Evolutionary conservation across 139 green algal species (phyloP).

Genomic region (Mychonastes homosphaera): DNA sequence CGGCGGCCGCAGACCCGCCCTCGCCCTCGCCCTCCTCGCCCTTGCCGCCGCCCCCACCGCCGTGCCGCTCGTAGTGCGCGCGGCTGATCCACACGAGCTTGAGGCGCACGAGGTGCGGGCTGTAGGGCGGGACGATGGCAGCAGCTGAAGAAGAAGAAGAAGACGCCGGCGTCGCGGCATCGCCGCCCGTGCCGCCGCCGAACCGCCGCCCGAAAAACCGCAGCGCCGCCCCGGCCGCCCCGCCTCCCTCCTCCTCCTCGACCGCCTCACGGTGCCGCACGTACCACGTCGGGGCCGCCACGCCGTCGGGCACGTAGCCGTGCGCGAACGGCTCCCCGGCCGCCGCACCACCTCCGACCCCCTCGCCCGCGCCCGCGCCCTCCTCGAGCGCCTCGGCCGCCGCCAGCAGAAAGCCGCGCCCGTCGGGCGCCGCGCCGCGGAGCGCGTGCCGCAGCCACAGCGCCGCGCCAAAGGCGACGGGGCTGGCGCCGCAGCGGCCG

Average conservation of each 20-base stretch:
- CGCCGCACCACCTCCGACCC: neutral
- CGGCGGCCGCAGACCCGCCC: too few relatives aligned
- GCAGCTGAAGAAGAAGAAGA: neutral
- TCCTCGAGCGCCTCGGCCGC: neutral
- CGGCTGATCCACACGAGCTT: conserved; percentile 16
- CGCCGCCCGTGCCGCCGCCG: neutral
- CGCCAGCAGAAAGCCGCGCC: neutral
- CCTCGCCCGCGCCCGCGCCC: neutral
- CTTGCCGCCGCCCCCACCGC: neutral
- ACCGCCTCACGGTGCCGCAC: neutral
- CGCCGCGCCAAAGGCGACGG: conserved; percentile 11
- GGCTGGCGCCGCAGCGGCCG: conserved; percentile 11
- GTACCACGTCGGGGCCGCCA: too few relatives aligned
- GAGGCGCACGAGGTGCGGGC: conserved; percentile 4
- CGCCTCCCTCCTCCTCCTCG: neutral
- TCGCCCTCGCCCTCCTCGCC: too few relatives aligned
- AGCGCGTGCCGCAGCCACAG: conserved; percentile 31
- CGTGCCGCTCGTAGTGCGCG: conserved; percentile 6
- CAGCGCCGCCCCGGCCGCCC: neutral
- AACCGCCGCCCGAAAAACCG: neutral
- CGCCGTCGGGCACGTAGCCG: neutral
- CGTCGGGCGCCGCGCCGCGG: conserved; percentile 1
- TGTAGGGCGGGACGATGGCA: neutral
- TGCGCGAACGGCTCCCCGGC: neutral
- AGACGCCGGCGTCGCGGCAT: neutral